These are phyloP conservation scores for Trichoderma sp. DNA, from an alignment of 2,329 filamentous ascomycete species.

Conservation along the genomic window DNA sequence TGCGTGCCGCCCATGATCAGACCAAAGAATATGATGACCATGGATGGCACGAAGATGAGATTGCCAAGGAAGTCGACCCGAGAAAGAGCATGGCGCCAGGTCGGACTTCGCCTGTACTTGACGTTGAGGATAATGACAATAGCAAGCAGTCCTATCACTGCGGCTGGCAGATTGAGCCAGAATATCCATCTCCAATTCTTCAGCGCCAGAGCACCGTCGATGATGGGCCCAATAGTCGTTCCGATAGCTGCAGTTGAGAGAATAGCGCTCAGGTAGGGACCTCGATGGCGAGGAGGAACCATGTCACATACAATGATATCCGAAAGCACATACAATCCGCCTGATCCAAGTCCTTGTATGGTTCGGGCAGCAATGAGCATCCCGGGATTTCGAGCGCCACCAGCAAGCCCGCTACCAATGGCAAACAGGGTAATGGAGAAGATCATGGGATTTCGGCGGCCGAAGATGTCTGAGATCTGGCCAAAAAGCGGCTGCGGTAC, in stretches of 20 bases:
- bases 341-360: constrained; percentile 43
- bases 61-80: constrained; percentile 44
- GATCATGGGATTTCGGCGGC: constrained; percentile 43
- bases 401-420: constrained; percentile 49
- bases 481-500: constrained; percentile 45
- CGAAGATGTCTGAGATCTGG: constrained; percentile 52
- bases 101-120: constrained; percentile 23
- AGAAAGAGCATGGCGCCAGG: neutral
- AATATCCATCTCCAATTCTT: constrained; percentile 46
- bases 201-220: constrained; percentile 31
- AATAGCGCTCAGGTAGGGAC: constrained; percentile 39
- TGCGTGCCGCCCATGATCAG: constrained; percentile 41
- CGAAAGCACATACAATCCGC: constrained; percentile 32
- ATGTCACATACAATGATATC: constrained; percentile 42
- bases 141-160: constrained; percentile 22
- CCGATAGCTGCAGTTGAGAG: constrained; percentile 35
- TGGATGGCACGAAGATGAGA: constrained; percentile 35
- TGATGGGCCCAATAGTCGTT: constrained; percentile 33
- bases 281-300: constrained; percentile 46
- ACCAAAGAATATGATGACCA: constrained; percentile 30
- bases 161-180: constrained; percentile 42
- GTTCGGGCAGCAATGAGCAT: constrained; percentile 43
- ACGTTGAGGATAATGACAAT: constrained; percentile 37
- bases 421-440: constrained; percentile 44
- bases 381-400: constrained; percentile 37